Evolutionary conservation across 2,329 filamentous ascomycete genomes (phyloP).

Genomic region (Fusarium verticillioides): DNA sequence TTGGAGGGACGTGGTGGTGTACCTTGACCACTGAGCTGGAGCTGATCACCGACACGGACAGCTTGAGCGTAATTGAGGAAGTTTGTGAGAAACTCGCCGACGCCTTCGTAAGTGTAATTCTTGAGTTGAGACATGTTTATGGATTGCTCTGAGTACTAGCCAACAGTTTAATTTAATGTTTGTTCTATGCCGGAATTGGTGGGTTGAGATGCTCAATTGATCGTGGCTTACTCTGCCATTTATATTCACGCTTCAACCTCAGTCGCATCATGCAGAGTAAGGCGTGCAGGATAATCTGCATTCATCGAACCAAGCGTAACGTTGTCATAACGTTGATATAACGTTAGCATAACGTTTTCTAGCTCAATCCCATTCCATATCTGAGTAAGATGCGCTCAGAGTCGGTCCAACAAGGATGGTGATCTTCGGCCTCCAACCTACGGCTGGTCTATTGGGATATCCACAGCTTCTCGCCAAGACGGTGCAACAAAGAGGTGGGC

Average conservation of each 20-base stretch:
- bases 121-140: constrained; percentile 45
- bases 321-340: background rate
- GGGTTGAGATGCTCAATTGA: background rate
- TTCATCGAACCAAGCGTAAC: background rate
- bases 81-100: constrained; percentile 46
- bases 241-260: background rate
- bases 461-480: constrained; percentile 12
- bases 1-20: background rate
- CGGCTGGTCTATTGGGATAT: background rate
- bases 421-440: background rate
- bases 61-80: constrained; percentile 57
- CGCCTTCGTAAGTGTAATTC: constrained; percentile 46
- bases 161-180: rapidly evolving
- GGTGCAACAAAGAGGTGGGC: constrained; percentile 10
- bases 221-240: background rate
- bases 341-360: background rate
- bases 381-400: background rate
- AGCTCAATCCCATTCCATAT: background rate
- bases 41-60: constrained; percentile 59
- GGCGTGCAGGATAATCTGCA: background rate
- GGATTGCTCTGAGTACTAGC: too few relatives aligned
- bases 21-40: constrained; percentile 62
- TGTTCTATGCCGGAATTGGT: rapidly evolving
- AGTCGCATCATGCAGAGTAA: background rate
- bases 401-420: background rate